These are phyloP conservation scores for Cymbidium sinense DNA, from an alignment of 106 monocot species.

Conservation along the genomic window DNA sequence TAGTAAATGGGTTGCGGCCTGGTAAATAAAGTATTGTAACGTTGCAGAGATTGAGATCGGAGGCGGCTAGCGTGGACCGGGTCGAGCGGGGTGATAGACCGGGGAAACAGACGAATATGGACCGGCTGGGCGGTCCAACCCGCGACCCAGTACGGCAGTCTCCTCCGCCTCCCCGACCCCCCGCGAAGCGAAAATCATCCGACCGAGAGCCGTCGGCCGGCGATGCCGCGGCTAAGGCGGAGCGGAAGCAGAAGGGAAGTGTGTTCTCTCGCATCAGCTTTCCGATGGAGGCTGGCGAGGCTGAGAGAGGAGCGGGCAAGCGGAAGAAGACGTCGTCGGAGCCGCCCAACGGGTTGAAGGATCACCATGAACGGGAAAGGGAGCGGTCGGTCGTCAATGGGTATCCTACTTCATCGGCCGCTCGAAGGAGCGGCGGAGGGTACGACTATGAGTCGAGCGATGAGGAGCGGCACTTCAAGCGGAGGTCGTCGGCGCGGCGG, in stretches of 20 bases:
- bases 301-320: constrained; percentile 10
- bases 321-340: constrained; percentile 23
- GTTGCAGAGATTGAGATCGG: constrained; percentile 31
- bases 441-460: constrained; percentile 36
- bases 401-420: neutral
- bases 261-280: constrained; percentile 78
- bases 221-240: neutral
- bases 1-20: neutral
- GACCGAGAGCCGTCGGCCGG: constrained; percentile 6
- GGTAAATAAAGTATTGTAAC: neutral
- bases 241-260: constrained; percentile 53
- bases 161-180: constrained; percentile 2
- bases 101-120: neutral
- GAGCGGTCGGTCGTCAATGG: neutral
- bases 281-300: constrained; percentile 15
- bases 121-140: constrained; percentile 2
- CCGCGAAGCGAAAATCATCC: constrained; percentile 15
- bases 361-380: constrained; percentile 8
- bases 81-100: neutral
- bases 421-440: constrained; percentile 6
- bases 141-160: constrained; percentile 13
- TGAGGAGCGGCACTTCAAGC: constrained; percentile 59
- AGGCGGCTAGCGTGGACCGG: constrained; percentile 17
- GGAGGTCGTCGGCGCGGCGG: constrained; percentile 28
- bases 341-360: constrained; percentile 24